Evolutionary conservation across 352 stramenopile species (phyloP), one percentile per base, ranked within the genome.

Genomic region (Phytophthora chlamydospora): DNA sequence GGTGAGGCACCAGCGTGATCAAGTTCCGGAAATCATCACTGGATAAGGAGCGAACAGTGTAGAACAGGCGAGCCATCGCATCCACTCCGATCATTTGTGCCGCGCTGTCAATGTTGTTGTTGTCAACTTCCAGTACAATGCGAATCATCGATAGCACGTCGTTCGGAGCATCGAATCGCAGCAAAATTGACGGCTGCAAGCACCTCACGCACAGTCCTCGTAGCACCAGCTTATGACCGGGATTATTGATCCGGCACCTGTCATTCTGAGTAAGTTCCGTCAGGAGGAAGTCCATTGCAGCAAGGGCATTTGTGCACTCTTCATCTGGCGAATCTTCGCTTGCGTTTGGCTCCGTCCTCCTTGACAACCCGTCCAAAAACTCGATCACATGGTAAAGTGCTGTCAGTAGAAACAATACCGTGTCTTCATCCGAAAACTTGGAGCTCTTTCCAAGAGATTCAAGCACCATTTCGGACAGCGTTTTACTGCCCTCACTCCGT

Each of bases 161-260:
- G 10, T 63, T 71, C 1, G 82, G 82, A 21, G 66, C 74, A 41
- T 89, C 76, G 39, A 88, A 88, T 6, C 86, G 67, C 4, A 91
- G 60, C 40, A 91, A 56, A 24, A 80, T 76, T 16, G 63, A 75
- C 24, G 77, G 76, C 27, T 88, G 62, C 16, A 91, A 41, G 27
- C 75, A 81, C 14, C 45, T 60, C 17, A 83, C 36, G 8, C 66
- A 83, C 46, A 75, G 63, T 16, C 50, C 75, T 33, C 64, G 58
- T 14, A 87, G 40, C 55, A 87, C 24, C n/a, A 70, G 50, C 5
- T 24, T 27, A 36, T 73, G 54, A 2, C 56, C 50, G 35, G 21
- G 44, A 8, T 57, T 61, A 39, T 27, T 53, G 17, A 66, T 16
- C 24, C 44, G 43, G 4, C 59, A 39, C n/a, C 45, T 50, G 8